Evolutionary conservation across 495 filamentous ascomycete species (phyloP).

Genomic region (Cercophora scortea): DNA sequence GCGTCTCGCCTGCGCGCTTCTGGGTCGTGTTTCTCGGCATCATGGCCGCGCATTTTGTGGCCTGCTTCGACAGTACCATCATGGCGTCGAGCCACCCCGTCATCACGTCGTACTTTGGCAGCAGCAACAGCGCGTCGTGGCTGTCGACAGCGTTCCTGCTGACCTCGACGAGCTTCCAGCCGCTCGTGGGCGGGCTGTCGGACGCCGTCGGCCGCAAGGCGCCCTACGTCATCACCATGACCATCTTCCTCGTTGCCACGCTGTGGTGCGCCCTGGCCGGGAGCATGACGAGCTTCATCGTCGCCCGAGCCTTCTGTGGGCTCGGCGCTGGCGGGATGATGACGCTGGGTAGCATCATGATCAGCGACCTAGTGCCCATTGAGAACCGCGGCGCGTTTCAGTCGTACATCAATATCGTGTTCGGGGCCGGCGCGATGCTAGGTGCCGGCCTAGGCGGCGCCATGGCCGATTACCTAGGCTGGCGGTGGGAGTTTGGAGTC

Average conservation of each 20-base stretch:
- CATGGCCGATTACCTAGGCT: conserved; percentile 66
- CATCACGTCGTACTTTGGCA: conserved; percentile 70
- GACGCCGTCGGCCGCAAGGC: conserved; percentile 66
- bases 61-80: conserved; percentile 64
- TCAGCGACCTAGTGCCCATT: conserved; percentile 67
- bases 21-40: conserved; percentile 31
- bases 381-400: conserved; percentile 67
- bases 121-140: conserved; percentile 72
- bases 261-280: conserved; percentile 65
- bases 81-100: conserved; percentile 79
- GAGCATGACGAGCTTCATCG: conserved; percentile 65
- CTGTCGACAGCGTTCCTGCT: conserved; percentile 71
- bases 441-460: conserved; percentile 67
- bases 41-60: conserved; percentile 30
- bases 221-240: conserved; percentile 56
- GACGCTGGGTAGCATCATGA: conserved; percentile 64
- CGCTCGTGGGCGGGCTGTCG: conserved; percentile 62
- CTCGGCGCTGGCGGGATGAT: conserved; percentile 68
- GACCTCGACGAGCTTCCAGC: conserved; percentile 68
- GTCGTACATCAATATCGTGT: conserved; percentile 65
- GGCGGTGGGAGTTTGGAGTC: conserved; percentile 60
- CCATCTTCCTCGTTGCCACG: conserved; percentile 58
- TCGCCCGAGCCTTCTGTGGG: conserved; percentile 65
- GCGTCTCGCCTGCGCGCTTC: conserved; percentile 27
- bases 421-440: conserved; percentile 51